Base-by-base conservation (phyloP, 2,329 filamentous ascomycete genomes). In the Sarocladiaceae sp. region DNA sequence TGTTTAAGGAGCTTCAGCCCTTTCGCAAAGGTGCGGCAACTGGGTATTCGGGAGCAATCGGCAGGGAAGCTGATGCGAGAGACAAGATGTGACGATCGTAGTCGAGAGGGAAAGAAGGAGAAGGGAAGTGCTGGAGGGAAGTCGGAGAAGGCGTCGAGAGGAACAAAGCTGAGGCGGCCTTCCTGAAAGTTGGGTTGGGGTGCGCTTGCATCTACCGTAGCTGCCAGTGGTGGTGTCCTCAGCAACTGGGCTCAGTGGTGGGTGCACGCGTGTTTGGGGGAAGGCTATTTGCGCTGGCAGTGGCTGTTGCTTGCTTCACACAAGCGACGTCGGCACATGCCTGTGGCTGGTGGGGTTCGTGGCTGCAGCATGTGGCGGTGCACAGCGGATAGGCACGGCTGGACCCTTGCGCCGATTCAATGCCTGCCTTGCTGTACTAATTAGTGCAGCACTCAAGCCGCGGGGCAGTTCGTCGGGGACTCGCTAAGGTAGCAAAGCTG, bases 211-310 rank as follows among this genome's bases (percentile, higher is more conserved):
- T 21, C n/a, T n/a, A n/a, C n/a, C n/a, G 37, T 21, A 41, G 37
- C 37, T 26, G 37, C 37, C 29, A n/a, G n/a, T n/a, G n/a, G n/a
- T n/a, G n/a, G n/a, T n/a, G n/a, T n/a, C n/a, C n/a, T n/a, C n/a
- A n/a, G n/a, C n/a, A n/a, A n/a, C 37, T 24, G 26, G 21, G 37
- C 37, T 41, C 37, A 24, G 34, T 21, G n/a, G 34, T 12, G 23
- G 37, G 37, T 41, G 37, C 18, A 24, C 29, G 37, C 37, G 37
- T 24, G 37, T 39, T 19, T 39, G 18, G 26, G 21, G 37, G 23
- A 27, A 41, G 37, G 24, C 15, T 41, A 41, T 41, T 41, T 41
- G 37, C 37, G 37, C 37, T 24, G 29, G n/a, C n/a, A n/a, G n/a
- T n/a, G n/a, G 37, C 13, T 29, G 37, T 24, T 41, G 23, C 37